Percentiles rank a stretch among this genome's conserved stretches.
Evolutionary conservation across 169 alveolate species (phyloP).

Genomic region (Hepatocystis sp.): DNA sequence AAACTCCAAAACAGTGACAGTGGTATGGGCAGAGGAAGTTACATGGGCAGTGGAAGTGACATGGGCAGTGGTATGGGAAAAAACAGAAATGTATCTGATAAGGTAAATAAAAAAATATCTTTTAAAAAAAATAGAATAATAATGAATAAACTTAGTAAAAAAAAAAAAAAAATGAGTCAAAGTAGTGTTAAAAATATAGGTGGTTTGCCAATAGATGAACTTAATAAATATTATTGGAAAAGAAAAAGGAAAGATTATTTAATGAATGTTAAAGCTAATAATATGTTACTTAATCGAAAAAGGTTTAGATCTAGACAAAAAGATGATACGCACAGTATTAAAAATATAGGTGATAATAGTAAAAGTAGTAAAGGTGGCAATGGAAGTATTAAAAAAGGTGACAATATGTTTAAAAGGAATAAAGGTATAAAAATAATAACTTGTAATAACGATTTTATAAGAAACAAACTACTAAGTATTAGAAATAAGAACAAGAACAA

Average conservation of each 20-base stretch:
- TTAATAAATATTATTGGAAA: constrained; percentile 15
- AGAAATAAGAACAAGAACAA: no score
- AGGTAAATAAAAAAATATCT: neutral
- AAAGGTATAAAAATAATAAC: constrained; percentile 24
- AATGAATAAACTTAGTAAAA: constrained; percentile 10
- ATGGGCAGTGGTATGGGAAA: no score
- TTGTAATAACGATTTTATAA: constrained; percentile 9
- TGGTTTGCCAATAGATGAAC: constrained; percentile 15
- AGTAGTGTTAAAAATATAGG: neutral
- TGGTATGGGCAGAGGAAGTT: no score
- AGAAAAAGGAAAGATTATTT: constrained; percentile 12
- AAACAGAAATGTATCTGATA: constrained; percentile 1
- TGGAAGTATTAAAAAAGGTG: neutral
- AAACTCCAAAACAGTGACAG: no score
- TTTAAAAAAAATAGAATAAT: neutral
- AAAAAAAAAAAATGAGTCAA: constrained; percentile 12
- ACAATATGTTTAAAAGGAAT: neutral
- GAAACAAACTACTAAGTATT: neutral
- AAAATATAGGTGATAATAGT: neutral
- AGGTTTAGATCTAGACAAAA: no score
- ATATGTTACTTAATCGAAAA: no score
- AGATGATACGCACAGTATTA: constrained; percentile 2
- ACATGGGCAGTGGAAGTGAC: no score
- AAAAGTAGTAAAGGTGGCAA: neutral
- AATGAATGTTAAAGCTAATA: no score